Base-by-base conservation (phyloP, 805 yeast genomes). In the Nakazawaea peltata region DNA sequence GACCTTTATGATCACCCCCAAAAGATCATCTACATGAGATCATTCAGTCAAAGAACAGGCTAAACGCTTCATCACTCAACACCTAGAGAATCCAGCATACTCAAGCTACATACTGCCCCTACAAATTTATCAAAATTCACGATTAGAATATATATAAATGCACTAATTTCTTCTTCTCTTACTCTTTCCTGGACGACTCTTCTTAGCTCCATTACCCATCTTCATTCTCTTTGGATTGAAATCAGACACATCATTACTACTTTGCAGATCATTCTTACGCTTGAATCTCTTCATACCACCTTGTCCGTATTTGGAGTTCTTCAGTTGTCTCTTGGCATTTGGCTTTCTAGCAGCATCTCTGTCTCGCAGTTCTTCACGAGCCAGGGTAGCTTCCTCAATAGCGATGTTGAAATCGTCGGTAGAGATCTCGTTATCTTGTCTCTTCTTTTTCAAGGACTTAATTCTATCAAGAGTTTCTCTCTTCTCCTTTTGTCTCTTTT, bases 401-500 rank as follows among this genome's bases (percentile, higher is more conserved):
- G 95, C 96, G 49, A 90, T 81, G 54, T 83, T 86, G 59, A 90
- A 88, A 47, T 80, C 88, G 46, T 79, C 86, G 43, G 69, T 67
- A 31, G 70, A 63, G 41, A 84, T 72, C 46, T 82, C 95, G 44
- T 78, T 75, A 43, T 75, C 71, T 50, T 77, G 77, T 64, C 95
- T 77, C 75, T 86, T 88, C 56, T 82, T 79, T 71, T 85, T 86
- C 52, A 92, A 71, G n/a, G 83, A 70, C 61, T 87, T 88, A 59
- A 90, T 85, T 65, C 81, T 83, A 17, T 88, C 95, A 46, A 90
- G 61, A 15, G 95, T 78, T 17, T 86, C 95, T 54, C 74, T 77
- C 80, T 90, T 90, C 50, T 87, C 92, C 66, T 83, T 80, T 56
- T 85, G 94, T 64, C 97, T 81, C 50, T 83, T 85, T 64, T 88